Evolutionary conservation across 2,329 filamentous ascomycete species (phyloP).

Genomic region (Fusarium nisikadoi): DNA sequence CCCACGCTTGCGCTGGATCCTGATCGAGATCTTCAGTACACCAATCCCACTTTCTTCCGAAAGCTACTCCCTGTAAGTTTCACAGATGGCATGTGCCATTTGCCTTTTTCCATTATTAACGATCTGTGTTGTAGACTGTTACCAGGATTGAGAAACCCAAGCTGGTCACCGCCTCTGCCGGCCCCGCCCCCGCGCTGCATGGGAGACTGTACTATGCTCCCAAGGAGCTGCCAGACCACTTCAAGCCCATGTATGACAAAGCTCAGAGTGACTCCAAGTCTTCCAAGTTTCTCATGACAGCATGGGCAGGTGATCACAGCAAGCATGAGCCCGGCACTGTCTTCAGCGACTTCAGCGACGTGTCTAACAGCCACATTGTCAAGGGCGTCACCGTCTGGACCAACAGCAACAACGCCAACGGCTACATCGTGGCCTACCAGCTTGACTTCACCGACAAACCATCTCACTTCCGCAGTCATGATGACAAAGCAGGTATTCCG

Average conservation of each 20-base stretch:
- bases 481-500: background rate
- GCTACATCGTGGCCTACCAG: background rate
- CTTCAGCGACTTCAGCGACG: background rate
- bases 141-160: background rate
- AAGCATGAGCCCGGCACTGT: background rate
- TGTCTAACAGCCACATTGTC: background rate
- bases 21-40: background rate
- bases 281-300: background rate
- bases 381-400: background rate
- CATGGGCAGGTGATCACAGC: background rate
- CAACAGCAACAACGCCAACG: background rate
- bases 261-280: background rate
- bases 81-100: background rate
- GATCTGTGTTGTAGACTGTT: background rate
- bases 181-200: background rate
- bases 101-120: background rate
- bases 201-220: background rate
- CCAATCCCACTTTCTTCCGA: background rate
- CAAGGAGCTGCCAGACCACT: background rate
- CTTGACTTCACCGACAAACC: background rate
- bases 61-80: background rate
- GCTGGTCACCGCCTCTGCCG: background rate
- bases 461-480: background rate
- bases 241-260: background rate
- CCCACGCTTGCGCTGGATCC: background rate